Conservation (phyloP, 2,329 filamentous ascomycete species). For the Sporothrix variecibatus region DNA sequence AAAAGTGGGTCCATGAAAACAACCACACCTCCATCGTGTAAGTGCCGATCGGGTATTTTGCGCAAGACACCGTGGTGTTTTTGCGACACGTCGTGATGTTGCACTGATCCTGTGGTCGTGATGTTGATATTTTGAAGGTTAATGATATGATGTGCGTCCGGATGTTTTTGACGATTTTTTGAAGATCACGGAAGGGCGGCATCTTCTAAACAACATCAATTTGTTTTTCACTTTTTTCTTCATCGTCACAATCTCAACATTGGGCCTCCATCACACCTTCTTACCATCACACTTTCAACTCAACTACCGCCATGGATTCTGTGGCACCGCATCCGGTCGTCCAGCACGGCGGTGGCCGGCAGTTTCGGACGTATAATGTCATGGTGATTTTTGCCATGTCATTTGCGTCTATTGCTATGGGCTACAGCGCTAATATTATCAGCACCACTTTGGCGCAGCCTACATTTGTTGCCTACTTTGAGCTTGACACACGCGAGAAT, state of each 20-base stretch:
- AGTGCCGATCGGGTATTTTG: background rate
- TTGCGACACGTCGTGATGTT: no score
- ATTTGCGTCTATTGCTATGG: background rate
- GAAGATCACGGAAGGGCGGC: no score
- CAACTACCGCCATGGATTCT: background rate
- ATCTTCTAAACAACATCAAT: no score
- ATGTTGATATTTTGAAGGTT: no score
- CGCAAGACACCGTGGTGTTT: no score
- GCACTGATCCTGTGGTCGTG: no score
- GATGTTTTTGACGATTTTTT: no score
- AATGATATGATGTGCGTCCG: no score
- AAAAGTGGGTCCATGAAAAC: background rate
- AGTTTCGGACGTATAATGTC: background rate
- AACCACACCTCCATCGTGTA: background rate
- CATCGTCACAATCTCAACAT: no score
- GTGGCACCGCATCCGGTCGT: background rate
- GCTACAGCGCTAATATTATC: background rate
- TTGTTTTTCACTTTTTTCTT: no score
- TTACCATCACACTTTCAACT: background rate
- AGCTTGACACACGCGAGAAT: background rate
- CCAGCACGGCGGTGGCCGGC: background rate
- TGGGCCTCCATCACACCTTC: background rate
- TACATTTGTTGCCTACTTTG: background rate
- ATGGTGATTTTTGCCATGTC: background rate
- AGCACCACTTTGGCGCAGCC: background rate